Evolutionary conservation across 2,329 filamentous ascomycete species (phyloP), one percentile per base, ranked within the genome.

Genomic region (Cordyceps pruinosa): DNA sequence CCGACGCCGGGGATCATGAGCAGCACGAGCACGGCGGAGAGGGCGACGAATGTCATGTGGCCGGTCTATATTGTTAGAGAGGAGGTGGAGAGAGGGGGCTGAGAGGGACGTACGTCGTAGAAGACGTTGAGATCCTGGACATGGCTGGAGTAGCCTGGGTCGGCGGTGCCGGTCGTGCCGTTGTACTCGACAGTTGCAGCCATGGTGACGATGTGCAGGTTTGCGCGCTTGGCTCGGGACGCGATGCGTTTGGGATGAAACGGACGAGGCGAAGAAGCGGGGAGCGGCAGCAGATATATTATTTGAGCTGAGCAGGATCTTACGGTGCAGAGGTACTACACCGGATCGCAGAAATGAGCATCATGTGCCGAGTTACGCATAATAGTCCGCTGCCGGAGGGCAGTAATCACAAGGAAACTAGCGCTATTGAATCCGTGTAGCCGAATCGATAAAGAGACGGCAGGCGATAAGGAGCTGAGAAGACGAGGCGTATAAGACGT

Each of bases 1-100:
- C 90, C 91, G 67, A 96, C 90, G 58, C 91, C 91, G 37, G 91
- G 91, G 70, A 96, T 90, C 90, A 96, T 96, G 69, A 96, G 84
- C 64, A 96, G 78, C 58, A 96, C 90, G 49, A 96, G 83, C 17
- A 88, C 89, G 4, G 90, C 82, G 34, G 83, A 84, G 54, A 84
- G 83, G 66, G 91, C 77, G 68, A 96, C 83, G 86, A 89, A 96
- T 58, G 87, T 83, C 67, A 96, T 84, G 74, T 96, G 85, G 68
- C 90, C 91, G 59, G 85, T 81, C 86, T 93, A 58, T 30, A 41
- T 17, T 41, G 19, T 47, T 45, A 59, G 35, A 37, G 21, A 17
- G 5, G 23, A 60, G 60, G 15, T 10, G 30, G 44, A 66, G 67
- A 66, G 49, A 34, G 35, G 32, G 10, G 5, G 15, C 2, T 10